These are phyloP conservation scores for Sporopachydermia cereana DNA, from an alignment of 1,139 yeast species.

Conservation along the genomic window DNA sequence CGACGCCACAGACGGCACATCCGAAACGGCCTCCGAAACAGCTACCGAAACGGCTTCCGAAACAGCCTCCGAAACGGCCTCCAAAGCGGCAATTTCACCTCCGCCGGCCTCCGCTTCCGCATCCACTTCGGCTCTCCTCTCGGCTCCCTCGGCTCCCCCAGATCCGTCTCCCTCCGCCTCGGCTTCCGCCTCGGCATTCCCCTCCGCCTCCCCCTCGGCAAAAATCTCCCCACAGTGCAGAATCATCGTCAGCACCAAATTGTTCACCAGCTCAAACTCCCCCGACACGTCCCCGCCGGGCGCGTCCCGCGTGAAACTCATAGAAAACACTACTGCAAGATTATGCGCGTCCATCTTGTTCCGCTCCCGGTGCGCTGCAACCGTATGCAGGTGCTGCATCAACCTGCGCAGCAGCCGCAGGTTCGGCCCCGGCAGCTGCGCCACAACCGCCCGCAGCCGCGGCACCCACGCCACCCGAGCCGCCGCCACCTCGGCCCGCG, in stretches of 20 bases:
- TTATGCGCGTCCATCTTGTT: slow-evolving; percentile 76
- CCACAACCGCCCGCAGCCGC: slow-evolving; percentile 34
- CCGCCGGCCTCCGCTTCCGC: neutral
- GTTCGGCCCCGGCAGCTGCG: slow-evolving; percentile 49
- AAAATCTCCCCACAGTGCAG: slow-evolving; percentile 20
- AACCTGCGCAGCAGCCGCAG: slow-evolving; percentile 57
- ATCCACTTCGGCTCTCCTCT: neutral
- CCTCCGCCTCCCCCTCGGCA: slow-evolving; percentile 4
- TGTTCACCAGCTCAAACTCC: slow-evolving; percentile 19
- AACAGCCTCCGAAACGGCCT: too few species aligned
- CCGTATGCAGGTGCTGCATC: slow-evolving; percentile 51
- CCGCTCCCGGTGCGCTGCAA: slow-evolving; percentile 44
- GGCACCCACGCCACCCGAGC: slow-evolving; percentile 24
- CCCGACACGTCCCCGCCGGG: slow-evolving; percentile 24
- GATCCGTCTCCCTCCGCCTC: neutral
- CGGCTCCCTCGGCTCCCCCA: neutral
- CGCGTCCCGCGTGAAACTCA: slow-evolving; percentile 35
- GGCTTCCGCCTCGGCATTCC: neutral
- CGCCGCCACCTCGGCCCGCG: slow-evolving; percentile 21
- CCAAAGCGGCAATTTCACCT: too few species aligned
- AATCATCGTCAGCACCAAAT: slow-evolving; percentile 19
- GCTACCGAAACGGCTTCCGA: too few species aligned
- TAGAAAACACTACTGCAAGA: slow-evolving; percentile 64
- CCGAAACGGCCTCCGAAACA: too few species aligned
- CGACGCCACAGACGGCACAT: too few species aligned